These are phyloP conservation scores for Prunus armeniaca DNA, from an alignment of 306 rosid genomes.

Conservation along the genomic window DNA sequence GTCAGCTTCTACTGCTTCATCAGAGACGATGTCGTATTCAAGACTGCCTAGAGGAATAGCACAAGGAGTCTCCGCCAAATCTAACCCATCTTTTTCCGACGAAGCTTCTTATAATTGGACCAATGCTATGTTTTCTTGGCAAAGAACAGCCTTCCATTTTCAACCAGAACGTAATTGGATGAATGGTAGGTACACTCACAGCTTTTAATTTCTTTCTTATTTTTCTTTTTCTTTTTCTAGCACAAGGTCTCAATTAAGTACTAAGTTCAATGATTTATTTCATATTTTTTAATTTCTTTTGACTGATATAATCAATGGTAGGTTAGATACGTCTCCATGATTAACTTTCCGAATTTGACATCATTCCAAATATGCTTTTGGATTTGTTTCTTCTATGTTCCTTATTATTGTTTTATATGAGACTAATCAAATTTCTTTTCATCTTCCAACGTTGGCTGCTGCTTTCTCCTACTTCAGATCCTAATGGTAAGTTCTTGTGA, in stretches of 20 bases:
- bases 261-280: not conserved
- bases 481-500: conserved; percentile 57
- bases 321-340: conserved; percentile 24
- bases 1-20: not conserved
- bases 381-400: not conserved
- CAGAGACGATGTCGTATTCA: conserved; percentile 2
- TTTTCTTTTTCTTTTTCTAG: not conserved
- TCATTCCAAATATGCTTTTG: not conserved
- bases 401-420: not conserved
- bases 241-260: not conserved
- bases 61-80: conserved; percentile 77
- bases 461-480: conserved; percentile 58
- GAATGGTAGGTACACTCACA: conserved; percentile 60
- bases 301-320: not conserved
- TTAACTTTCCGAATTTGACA: not conserved
- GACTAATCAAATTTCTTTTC: conserved; percentile 17
- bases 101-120: conserved; percentile 61
- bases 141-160: conserved; percentile 77
- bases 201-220: too few species aligned
- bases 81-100: conserved; percentile 33
- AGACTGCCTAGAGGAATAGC: conserved; percentile 50
- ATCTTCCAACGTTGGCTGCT: conserved; percentile 4
- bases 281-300: not conserved
- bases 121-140: conserved; percentile 84
- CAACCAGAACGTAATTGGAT: conserved; percentile 73